These are phyloP conservation scores for Nephelium lappaceum DNA, from an alignment of 345 rosid genomes.

Conservation along the genomic window DNA sequence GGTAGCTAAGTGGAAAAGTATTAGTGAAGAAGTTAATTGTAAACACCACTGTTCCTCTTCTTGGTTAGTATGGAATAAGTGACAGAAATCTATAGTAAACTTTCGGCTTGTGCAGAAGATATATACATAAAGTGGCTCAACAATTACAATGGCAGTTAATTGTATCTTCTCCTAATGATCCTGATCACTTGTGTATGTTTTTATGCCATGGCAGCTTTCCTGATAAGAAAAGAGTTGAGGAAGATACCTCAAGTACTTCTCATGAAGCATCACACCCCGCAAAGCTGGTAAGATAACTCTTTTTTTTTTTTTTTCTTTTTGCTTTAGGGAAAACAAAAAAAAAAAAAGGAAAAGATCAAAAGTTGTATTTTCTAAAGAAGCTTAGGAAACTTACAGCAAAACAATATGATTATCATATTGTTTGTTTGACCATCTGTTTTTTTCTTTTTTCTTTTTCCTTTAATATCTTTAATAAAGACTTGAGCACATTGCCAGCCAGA, in stretches of 20 bases:
- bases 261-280: slow-evolving; percentile 51
- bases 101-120: slow-evolving; percentile 13
- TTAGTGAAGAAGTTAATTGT: slow-evolving; percentile 29
- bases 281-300: slow-evolving; percentile 63
- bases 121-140: slow-evolving; percentile 10
- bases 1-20: slow-evolving; percentile 34
- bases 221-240: slow-evolving; percentile 57
- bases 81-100: slow-evolving; percentile 14
- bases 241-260: slow-evolving; percentile 45
- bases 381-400: slow-evolving; percentile 6
- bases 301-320: not conserved
- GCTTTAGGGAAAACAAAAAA: no score
- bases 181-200: slow-evolving; percentile 35
- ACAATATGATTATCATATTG: slow-evolving; percentile 38
- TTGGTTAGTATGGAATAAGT: slow-evolving; percentile 6
- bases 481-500: slow-evolving; percentile 22
- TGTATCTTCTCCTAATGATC: slow-evolving; percentile 32
- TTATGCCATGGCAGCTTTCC: slow-evolving; percentile 65
- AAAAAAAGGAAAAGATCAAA: not conserved
- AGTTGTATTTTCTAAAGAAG: slow-evolving; percentile 1
- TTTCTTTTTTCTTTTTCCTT: slow-evolving; percentile 17
- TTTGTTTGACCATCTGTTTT: slow-evolving; percentile 36
- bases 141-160: slow-evolving; percentile 20
- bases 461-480: slow-evolving; percentile 23
- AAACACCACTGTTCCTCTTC: slow-evolving; percentile 3